Percentiles rank a stretch among this genome's conserved stretches.
phyloP scores from a whole-genome alignment of 768 basidiomycete genomes.

The Tremella mesenterica region DNA sequence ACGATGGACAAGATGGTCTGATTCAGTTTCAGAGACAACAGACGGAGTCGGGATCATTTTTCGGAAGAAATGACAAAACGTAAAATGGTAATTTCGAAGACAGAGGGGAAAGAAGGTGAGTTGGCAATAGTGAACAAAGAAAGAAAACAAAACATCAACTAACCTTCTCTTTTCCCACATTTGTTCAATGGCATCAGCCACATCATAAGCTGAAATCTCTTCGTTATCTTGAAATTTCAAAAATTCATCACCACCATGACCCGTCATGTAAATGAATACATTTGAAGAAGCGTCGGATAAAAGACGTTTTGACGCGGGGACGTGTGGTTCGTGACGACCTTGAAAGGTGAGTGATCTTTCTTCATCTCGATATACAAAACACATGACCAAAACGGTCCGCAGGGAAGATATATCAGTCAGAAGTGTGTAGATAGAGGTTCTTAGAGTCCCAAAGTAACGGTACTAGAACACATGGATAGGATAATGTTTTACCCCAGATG shows the following conservation, averaged over 20 bases:
- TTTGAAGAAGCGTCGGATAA: constrained; percentile 75
- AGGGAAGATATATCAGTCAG: too few relatives aligned
- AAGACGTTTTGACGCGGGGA: constrained; percentile 85
- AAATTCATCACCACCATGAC: constrained; percentile 96
- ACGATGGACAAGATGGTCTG: too few relatives aligned
- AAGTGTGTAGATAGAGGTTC: too few relatives aligned
- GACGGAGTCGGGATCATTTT: too few relatives aligned
- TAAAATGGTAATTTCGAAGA: neutral
- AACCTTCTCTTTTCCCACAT: constrained; percentile 96
- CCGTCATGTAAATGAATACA: constrained; percentile 95
- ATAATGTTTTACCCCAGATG: too few relatives aligned
- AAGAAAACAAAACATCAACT: constrained; percentile 14
- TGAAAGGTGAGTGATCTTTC: neutral
- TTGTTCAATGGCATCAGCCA: constrained; percentile 96
- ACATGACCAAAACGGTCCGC: too few relatives aligned
- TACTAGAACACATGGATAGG: too few relatives aligned
- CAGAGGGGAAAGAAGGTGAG: neutral
- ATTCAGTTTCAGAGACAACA: too few relatives aligned
- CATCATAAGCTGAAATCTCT: constrained; percentile 90
- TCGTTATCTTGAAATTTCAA: constrained; percentile 99
- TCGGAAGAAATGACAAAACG: too few relatives aligned
- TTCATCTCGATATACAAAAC: too few relatives aligned
- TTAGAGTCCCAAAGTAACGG: too few relatives aligned
- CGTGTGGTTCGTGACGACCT: constrained; percentile 76
- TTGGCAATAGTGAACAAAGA: neutral